These are phyloP conservation scores for Penicillium sumatraense DNA, from an alignment of 2,329 filamentous ascomycete genomes.

Conservation along the genomic window DNA sequence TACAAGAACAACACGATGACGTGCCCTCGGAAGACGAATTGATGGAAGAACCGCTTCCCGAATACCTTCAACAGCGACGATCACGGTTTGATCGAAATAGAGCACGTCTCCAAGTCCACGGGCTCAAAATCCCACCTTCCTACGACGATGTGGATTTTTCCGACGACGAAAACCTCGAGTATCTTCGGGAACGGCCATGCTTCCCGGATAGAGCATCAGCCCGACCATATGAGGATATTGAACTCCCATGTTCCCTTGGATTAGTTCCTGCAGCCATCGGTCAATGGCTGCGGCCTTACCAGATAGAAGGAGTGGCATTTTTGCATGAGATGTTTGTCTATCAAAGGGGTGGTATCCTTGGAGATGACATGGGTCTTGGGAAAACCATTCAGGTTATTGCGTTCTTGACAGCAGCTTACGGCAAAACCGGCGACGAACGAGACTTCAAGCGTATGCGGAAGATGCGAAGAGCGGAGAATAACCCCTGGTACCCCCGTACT, in stretches of 20 bases:
- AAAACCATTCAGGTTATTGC: conserved; percentile 97
- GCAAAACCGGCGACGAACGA: conserved; percentile 87
- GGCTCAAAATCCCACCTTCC: conserved; percentile 75
- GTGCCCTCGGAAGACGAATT: conserved; percentile 58
- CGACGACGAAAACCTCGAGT: conserved; percentile 66
- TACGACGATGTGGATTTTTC: conserved; percentile 78
- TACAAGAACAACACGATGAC: conserved; percentile 48
- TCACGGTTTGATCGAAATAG: conserved; percentile 68
- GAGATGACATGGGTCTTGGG: conserved; percentile 96
- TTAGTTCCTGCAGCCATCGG: conserved; percentile 87
- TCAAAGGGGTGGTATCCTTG: conserved; percentile 86
- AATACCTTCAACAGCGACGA: conserved; percentile 73
- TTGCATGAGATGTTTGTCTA: conserved; percentile 88
- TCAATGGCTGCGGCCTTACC: conserved; percentile 90
- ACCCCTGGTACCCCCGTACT: conserved; percentile 79
- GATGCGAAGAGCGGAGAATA: conserved; percentile 64
- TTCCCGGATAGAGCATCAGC: conserved; percentile 68
- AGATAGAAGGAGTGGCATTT: conserved; percentile 82
- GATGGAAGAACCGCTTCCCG: conserved; percentile 67
- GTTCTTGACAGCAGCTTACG: conserved; percentile 88
- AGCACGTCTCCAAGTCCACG: conserved; percentile 66
- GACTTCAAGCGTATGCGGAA: conserved; percentile 88
- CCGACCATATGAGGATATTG: conserved; percentile 74
- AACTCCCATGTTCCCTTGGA: conserved; percentile 74
- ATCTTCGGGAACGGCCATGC: conserved; percentile 70